A percentile compares a stretch with the other conserved stretches of the same genome.
phyloP scores from a whole-genome alignment of 208 protist genomes.

The Herpetomonas samuelpessoai region DNA sequence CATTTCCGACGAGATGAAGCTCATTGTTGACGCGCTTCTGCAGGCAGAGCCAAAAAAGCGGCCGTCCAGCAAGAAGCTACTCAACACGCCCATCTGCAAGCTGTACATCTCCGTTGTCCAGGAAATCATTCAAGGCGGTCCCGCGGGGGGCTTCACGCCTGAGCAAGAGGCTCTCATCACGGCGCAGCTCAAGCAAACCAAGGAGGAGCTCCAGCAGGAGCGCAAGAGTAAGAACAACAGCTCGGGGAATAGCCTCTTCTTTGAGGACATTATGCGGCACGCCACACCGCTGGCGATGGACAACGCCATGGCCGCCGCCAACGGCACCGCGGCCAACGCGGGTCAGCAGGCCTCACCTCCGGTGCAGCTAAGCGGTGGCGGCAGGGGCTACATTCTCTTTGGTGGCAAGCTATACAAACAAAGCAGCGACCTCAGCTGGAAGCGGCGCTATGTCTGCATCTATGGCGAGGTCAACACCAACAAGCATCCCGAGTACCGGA shows the following conservation, averaged over 20 bases:
- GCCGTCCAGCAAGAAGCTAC: conserved; percentile 14
- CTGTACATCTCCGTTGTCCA: conserved; percentile 17
- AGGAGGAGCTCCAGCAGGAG: conserved; percentile 19
- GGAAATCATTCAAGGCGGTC: conserved; percentile 11
- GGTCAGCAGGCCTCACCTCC: too few species aligned
- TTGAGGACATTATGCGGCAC: background rate
- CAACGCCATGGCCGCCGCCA: background rate
- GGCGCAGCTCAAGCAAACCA: conserved; percentile 12
- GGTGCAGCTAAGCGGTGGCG: background rate
- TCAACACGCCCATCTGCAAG: conserved; percentile 19
- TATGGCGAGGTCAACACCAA: conserved; percentile 8
- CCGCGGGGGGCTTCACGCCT: conserved; percentile 7
- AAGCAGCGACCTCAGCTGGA: conserved; percentile 18
- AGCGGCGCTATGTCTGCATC: conserved; percentile 18
- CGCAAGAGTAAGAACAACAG: background rate
- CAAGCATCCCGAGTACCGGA: background rate
- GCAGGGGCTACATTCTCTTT: conserved; percentile 13
- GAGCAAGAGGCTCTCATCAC: conserved; percentile 11
- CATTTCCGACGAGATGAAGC: conserved; percentile 14
- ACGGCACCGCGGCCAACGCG: background rate
- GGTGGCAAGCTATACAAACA: conserved; percentile 13
- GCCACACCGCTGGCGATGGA: conserved; percentile 7
- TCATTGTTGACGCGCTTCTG: conserved; percentile 28
- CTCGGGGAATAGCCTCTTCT: background rate
- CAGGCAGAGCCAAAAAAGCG: conserved; percentile 13